Base-by-base conservation (phyloP, 345 rosid species). In the Rhizophora mangle region DNA sequence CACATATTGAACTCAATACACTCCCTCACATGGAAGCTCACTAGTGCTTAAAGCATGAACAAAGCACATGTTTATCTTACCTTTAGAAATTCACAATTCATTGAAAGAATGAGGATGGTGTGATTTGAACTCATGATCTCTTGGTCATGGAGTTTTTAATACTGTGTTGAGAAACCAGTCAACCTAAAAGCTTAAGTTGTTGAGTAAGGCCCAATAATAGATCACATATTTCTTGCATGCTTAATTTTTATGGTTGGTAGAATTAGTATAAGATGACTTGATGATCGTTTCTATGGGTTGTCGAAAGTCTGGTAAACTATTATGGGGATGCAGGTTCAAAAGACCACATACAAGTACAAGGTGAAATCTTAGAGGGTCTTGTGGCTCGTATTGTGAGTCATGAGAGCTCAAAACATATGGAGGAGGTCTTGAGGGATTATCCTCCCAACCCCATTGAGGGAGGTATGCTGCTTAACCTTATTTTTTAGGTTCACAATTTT, bases 281-380 rank as follows among this genome's bases (percentile, higher is more conserved):
- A 20, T 39, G 56, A 32, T 61, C n/a, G 19, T 61, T 26, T 60
- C 19, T 6, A 5, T 8, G 34, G 27, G 27, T 60, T 20, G 8
- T 54, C 32, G 11, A 24, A 34, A 18, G 29, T 57, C 43, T 13
- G 47, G 47, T 43, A 22, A 36, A 10, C 21, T 47, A 27, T 53
- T 56, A 22, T 62, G 60, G 60, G 34, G 52, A 47, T 69, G 72
- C 85, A 95, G 99, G 85, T 78, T 88, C 97, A 26, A 88, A 84
- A 70, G 93, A 92, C 79, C 99, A 95, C 81, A 78, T 77, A 70
- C 69, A 81, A 77, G 92, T 82, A 57, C 99, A 95, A 67, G 99
- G 99, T 73, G 97, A 94, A 83, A 94, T 94, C 70, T 74, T 92
- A 58, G 99, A 94, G 87, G 99, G 99, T 67, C 93, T 94, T n/a